These are phyloP conservation scores for Leccinum aurantiacum DNA, from an alignment of 768 basidiomycete genomes.

Conservation along the genomic window DNA sequence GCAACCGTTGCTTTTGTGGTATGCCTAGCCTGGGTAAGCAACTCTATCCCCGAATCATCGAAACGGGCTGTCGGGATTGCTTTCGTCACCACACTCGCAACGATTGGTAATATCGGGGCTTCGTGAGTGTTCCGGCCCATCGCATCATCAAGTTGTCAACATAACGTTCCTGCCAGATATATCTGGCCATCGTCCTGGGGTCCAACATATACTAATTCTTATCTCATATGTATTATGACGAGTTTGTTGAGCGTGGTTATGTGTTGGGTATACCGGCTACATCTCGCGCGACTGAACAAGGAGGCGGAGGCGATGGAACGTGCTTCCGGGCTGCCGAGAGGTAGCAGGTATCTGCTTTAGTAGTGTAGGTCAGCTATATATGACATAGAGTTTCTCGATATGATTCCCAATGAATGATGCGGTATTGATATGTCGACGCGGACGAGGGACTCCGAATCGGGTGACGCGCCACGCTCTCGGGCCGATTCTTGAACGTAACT, in stretches of 20 bases:
- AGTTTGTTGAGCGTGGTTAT: conserved; percentile 49
- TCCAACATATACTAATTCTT: conserved; percentile 66
- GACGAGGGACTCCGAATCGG: no score
- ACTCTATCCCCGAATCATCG: conserved; percentile 69
- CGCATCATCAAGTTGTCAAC: neutral
- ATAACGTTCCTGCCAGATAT: conserved; percentile 40
- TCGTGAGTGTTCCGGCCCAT: conserved; percentile 49
- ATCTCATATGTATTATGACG: conserved; percentile 68
- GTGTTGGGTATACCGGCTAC: conserved; percentile 45
- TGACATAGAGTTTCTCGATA: neutral
- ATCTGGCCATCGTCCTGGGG: conserved; percentile 70
- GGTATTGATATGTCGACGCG: neutral
- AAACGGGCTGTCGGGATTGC: conserved; percentile 87
- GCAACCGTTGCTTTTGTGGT: conserved; percentile 68
- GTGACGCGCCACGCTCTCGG: no score
- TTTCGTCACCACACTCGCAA: conserved; percentile 73
- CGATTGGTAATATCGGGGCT: conserved; percentile 79
- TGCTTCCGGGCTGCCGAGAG: conserved; percentile 34
- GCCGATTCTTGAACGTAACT: neutral
- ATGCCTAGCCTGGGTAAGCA: conserved; percentile 54
- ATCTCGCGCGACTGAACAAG: conserved; percentile 43
- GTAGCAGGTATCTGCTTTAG: conserved; percentile 48
- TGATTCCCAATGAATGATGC: neutral
- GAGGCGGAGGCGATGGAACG: conserved; percentile 39
- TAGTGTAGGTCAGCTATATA: neutral